Conservation (phyloP, 176 grass and related monocot genomes). For the Pontederia crassipes region DNA sequence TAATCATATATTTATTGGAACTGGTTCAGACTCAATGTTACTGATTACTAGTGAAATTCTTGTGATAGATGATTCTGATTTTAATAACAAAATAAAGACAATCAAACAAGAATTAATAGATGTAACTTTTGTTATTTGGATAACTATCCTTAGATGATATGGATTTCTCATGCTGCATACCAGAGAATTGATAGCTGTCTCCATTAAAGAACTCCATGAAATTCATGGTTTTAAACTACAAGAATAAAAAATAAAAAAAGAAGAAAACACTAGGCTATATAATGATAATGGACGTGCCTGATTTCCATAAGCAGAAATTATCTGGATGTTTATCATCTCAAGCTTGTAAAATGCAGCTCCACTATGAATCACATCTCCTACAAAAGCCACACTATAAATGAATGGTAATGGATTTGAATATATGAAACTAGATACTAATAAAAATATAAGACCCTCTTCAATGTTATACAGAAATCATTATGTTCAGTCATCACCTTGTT, state of each 20-base stretch:
- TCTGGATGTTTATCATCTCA: slow-evolving; percentile 73
- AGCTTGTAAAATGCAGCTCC: slow-evolving; percentile 67
- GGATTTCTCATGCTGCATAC: too few relatives aligned
- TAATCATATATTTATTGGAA: background rate
- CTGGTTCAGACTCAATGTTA: too few relatives aligned
- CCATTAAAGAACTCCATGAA: background rate
- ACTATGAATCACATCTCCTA: slow-evolving; percentile 28
- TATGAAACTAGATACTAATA: too few relatives aligned
- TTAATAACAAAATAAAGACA: too few relatives aligned
- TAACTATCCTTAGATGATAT: too few relatives aligned
- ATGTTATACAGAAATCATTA: background rate
- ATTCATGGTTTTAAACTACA: background rate
- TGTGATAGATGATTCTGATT: too few relatives aligned
- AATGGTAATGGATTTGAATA: too few relatives aligned
- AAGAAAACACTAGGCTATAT: background rate
- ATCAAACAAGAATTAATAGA: too few relatives aligned
- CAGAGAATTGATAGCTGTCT: too few relatives aligned
- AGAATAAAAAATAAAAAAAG: background rate
- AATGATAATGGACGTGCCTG: slow-evolving; percentile 30
- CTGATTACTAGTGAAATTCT: too few relatives aligned
- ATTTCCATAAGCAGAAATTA: slow-evolving; percentile 78
- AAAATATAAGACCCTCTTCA: too few relatives aligned
- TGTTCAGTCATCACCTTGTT: slow-evolving; percentile 23
- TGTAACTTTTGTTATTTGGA: too few relatives aligned
- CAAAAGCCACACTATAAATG: background rate